phyloP scores from a whole-genome alignment of 1,284 basidiomycete genomes.

The Gomphus bonarii region DNA sequence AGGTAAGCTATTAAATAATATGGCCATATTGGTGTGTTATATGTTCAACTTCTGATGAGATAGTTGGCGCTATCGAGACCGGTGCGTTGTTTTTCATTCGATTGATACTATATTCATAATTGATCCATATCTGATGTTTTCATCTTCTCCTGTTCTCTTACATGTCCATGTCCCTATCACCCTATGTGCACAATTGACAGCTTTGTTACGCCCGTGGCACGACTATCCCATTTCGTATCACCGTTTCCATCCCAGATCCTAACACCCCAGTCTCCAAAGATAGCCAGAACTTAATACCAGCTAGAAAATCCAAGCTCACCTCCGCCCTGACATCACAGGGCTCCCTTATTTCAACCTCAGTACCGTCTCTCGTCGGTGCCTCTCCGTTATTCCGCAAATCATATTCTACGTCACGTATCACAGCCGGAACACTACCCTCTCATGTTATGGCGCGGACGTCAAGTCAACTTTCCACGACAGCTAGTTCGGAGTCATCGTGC shows the following conservation, averaged over 20 bases:
- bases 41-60: background rate
- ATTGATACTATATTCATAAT: background rate
- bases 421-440: background rate
- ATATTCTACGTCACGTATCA: background rate
- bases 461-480: background rate
- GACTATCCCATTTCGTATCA: background rate
- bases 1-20: background rate
- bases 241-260: background rate
- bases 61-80: background rate
- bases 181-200: background rate
- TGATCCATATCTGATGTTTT: background rate
- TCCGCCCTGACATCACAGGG: background rate
- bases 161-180: too few species aligned
- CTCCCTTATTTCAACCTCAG: background rate
- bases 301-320: background rate
- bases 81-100: background rate
- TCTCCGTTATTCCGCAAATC: background rate
- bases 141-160: background rate
- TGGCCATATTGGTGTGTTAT: background rate
- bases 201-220: background rate
- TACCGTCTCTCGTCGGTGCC: background rate
- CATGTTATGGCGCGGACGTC: background rate
- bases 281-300: background rate
- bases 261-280: background rate
- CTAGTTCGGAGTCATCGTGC: background rate